A percentile compares a stretch with the other conserved stretches of the same genome.
Conservation (phyloP, 192 early-diverging fungal genomes). For the Hyaloraphidium curvatum region DNA sequence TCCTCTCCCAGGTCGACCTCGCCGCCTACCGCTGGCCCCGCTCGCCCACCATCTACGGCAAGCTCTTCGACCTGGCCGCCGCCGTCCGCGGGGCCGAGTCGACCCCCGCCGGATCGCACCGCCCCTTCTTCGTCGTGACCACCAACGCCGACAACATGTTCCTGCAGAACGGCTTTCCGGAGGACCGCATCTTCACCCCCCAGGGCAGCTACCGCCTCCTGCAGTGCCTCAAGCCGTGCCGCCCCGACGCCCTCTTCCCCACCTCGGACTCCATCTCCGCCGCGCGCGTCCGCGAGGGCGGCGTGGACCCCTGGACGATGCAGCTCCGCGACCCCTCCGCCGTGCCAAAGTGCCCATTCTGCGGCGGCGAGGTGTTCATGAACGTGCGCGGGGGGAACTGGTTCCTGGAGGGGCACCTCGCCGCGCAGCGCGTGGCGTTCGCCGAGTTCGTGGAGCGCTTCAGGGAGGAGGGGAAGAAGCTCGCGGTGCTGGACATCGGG, state of each 20-base stretch:
- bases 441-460: slow-evolving; percentile 3
- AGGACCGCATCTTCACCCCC: slow-evolving; percentile 7
- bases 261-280: slow-evolving; percentile 4
- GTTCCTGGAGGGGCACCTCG: slow-evolving; percentile 9
- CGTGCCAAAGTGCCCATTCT: slow-evolving; percentile 6
- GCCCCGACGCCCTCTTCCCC: background rate
- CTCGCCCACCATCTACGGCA: slow-evolving; percentile 1
- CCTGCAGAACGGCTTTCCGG: slow-evolving; percentile 11
- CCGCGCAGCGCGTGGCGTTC: slow-evolving; percentile 3
- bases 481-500: slow-evolving; percentile 14
- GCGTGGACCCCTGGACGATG: slow-evolving; percentile 6
- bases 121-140: slow-evolving; percentile 11
- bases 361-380: slow-evolving; percentile 8
- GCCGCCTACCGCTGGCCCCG: slow-evolving; percentile 9
- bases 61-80: background rate
- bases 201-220: slow-evolving; percentile 11
- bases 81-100: slow-evolving; percentile 3
- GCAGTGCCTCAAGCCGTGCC: slow-evolving; percentile 9
- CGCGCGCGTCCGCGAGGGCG: background rate
- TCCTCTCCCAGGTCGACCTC: slow-evolving; percentile 6
- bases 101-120: background rate
- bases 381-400: slow-evolving; percentile 13
- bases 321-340: slow-evolving; percentile 4
- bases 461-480: slow-evolving; percentile 5
- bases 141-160: slow-evolving; percentile 15